A percentile compares a stretch with the other conserved stretches of the same genome.
Conservation (phyloP, 2,329 filamentous ascomycete genomes). For the Neonectria neomacrospora region DNA sequence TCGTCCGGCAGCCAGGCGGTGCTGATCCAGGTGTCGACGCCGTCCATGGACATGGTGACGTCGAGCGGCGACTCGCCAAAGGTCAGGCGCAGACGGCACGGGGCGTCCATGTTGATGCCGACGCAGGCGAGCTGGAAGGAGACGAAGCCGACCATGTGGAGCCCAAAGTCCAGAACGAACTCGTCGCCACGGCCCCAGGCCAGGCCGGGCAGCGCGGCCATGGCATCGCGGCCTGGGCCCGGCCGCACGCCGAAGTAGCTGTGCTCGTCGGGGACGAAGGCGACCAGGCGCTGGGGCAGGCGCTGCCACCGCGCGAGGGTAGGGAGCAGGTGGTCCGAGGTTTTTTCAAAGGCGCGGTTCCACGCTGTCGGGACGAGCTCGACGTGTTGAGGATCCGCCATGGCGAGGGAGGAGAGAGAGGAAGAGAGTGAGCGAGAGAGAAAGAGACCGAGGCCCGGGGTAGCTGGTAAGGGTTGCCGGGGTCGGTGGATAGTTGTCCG, state of each 20-base stretch:
- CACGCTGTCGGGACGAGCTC: constrained; percentile 19
- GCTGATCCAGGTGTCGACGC: constrained; percentile 52
- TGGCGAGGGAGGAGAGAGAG: not conserved
- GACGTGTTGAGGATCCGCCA: constrained; percentile 8
- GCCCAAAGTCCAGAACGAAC: constrained; percentile 30
- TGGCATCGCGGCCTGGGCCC: constrained; percentile 10
- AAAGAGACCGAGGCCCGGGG: no score
- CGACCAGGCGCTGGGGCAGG: constrained; percentile 22
- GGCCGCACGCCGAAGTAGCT: constrained; percentile 22
- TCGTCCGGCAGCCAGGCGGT: constrained; percentile 53
- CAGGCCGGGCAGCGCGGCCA: constrained; percentile 18
- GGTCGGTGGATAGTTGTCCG: not conserved
- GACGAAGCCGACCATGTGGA: constrained; percentile 28
- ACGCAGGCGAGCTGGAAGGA: constrained; percentile 21
- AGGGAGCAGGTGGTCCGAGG: constrained; percentile 20
- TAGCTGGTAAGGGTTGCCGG: not conserved
- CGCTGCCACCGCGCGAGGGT: constrained; percentile 23
- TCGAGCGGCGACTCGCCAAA: constrained; percentile 52
- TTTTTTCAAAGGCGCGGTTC: constrained; percentile 27
- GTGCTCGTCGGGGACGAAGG: constrained; percentile 19
- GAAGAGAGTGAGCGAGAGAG: no score
- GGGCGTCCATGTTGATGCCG: constrained; percentile 48
- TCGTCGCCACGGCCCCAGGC: constrained; percentile 27
- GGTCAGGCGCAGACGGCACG: constrained; percentile 48
- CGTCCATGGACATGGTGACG: constrained; percentile 49